Base-by-base conservation (phyloP, 768 basidiomycete genomes). In the Cubamyces lactineus region DNA sequence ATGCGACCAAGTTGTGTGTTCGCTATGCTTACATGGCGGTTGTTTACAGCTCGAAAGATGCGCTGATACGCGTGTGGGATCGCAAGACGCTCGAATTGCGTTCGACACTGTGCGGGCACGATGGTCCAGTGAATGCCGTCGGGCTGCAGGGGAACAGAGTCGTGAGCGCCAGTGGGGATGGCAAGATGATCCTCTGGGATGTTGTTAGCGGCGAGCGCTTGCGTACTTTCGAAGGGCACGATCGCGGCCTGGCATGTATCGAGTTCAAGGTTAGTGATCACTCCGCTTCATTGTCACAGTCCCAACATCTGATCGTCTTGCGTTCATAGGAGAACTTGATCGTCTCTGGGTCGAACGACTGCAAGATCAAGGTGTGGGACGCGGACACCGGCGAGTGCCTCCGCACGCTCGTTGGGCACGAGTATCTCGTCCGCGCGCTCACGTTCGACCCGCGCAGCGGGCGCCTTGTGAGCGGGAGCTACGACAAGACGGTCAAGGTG, bases 141-240 rank as follows among this genome's bases (percentile, higher is more conserved):
- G 92, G 91, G 9, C 75, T 96, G 43, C 88, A 92, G 75, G 84
- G 80, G 62, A 86, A 86, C 52, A 78, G 77, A 59, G 82, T 91
- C 23, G 87, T 89, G 46, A 93, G 91, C 70, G 94, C 95, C 26
- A 92, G 89, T 57, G 94, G 94, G 2, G 94, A 97, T 71, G 91
- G 92, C 26, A 92, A 88, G 75, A 88, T 96, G 85, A 95, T 95
- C 62, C 76, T 96, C 19, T 97, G 94, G 94, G 87, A 95, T 71
- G 86, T 94, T 58, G 79, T 80, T 53, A 87, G 82, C 55, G 92
- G 89, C 1, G 82, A 87, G 70, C 81, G 89, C 7, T 71, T 93
- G 17, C 80, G 90, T 49, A 89, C 89, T 15, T 93, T 96, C 69
- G 87, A 93, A 67, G 95, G 93, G 0, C 94, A 96, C 70, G 88